Percentiles rank a stretch among this genome's conserved stretches.
phyloP scores from a whole-genome alignment of 495 filamentous ascomycete genomes.

The Podospora pseudocomata region DNA sequence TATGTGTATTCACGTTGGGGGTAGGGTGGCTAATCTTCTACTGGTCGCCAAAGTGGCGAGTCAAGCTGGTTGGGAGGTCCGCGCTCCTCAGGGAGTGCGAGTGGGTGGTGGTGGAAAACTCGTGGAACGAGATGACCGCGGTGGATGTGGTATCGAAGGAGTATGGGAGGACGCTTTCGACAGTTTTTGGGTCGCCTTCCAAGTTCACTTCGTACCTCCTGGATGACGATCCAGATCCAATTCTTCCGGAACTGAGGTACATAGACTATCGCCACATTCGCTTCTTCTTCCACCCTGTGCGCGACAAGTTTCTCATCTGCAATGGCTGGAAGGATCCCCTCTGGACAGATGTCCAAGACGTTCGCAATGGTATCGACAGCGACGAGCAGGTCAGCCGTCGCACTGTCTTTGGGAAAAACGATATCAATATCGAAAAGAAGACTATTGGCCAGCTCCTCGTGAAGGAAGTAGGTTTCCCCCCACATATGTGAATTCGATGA shows the following conservation, averaged over 20 bases:
- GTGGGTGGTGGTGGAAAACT: slow-evolving; percentile 95
- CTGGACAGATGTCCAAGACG: slow-evolving; percentile 73
- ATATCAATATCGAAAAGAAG: slow-evolving; percentile 89
- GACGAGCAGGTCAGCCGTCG: slow-evolving; percentile 84
- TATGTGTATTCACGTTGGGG: slow-evolving; percentile 71
- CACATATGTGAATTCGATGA: not conserved
- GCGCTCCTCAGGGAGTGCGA: slow-evolving; percentile 65
- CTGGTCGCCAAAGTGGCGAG: slow-evolving; percentile 86
- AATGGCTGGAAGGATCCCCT: slow-evolving; percentile 90
- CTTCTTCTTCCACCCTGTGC: slow-evolving; percentile 83
- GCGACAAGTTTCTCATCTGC: slow-evolving; percentile 80
- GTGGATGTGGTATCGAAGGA: slow-evolving; percentile 59
- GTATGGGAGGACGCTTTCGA: slow-evolving; percentile 80
- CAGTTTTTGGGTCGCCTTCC: slow-evolving; percentile 70
- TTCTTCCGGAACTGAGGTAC: slow-evolving; percentile 63
- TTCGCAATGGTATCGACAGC: slow-evolving; percentile 81
- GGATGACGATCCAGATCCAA: slow-evolving; percentile 84
- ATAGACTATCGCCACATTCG: slow-evolving; percentile 92
- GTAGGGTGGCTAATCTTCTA: slow-evolving; percentile 77
- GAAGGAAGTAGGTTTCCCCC: slow-evolving; percentile 63
- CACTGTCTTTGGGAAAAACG: slow-evolving; percentile 80
- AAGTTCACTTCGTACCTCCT: slow-evolving; percentile 54
- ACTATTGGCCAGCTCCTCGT: slow-evolving; percentile 74
- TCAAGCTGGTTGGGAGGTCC: slow-evolving; percentile 66
- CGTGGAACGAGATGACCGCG: slow-evolving; percentile 87